These are phyloP conservation scores for Purpureocillium lavendulum DNA, from an alignment of 2,329 filamentous ascomycete genomes.

Conservation along the genomic window DNA sequence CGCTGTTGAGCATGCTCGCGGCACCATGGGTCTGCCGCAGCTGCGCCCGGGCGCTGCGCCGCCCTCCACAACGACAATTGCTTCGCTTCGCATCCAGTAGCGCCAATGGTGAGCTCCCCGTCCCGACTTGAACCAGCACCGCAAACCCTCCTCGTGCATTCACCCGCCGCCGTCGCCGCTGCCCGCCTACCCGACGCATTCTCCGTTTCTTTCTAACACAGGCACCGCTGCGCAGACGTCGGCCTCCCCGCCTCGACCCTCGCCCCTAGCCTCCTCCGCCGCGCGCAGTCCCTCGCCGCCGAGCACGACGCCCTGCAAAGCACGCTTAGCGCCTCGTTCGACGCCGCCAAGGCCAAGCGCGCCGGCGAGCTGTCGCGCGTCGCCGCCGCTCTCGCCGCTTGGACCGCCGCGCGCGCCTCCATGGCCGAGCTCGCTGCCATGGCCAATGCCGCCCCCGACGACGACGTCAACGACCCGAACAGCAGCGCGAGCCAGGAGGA, in stretches of 20 bases:
- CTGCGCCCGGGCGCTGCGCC: constrained; percentile 21
- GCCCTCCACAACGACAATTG: constrained; percentile 13
- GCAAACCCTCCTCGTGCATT: too few relatives aligned
- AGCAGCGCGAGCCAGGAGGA: constrained; percentile 39
- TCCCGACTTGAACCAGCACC: too few relatives aligned
- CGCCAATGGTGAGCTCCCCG: too few relatives aligned
- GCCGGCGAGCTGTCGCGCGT: constrained; percentile 53
- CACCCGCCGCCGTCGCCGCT: too few relatives aligned
- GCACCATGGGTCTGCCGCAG: constrained; percentile 27
- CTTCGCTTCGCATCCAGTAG: constrained; percentile 20
- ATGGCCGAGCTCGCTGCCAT: constrained; percentile 45
- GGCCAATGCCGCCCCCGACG: constrained; percentile 28
- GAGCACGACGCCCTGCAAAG: constrained; percentile 49
- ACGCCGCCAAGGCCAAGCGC: constrained; percentile 48
- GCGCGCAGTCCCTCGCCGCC: constrained; percentile 47
- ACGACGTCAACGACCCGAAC: too few relatives aligned
- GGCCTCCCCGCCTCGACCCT: constrained; percentile 17
- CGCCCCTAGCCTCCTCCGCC: constrained; percentile 48
- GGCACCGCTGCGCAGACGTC: too few relatives aligned
- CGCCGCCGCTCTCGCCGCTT: constrained; percentile 47
- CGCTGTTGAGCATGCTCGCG: constrained; percentile 17
- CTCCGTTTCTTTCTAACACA: too few relatives aligned
- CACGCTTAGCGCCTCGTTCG: constrained; percentile 45
- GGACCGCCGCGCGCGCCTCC: constrained; percentile 45
- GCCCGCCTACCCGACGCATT: too few relatives aligned